phyloP scores from a whole-genome alignment of 176 grass and related monocot species.

The Calamus simplicifolius region DNA sequence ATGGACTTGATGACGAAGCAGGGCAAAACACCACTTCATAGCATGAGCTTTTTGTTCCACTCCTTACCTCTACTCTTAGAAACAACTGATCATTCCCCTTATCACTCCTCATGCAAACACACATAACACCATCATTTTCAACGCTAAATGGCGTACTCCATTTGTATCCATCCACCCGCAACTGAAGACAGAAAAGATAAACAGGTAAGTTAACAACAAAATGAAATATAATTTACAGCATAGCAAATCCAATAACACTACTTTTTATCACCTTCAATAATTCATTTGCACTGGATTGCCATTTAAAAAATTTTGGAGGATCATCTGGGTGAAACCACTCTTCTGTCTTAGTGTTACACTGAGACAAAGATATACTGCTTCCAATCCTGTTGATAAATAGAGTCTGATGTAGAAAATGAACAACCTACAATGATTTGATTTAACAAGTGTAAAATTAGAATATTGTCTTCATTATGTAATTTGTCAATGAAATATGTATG shows the following conservation, averaged over 20 bases:
- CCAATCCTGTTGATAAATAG: slow-evolving; percentile 86
- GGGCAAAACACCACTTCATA: slow-evolving; percentile 86
- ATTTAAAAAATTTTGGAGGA: slow-evolving; percentile 72
- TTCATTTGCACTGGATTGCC: slow-evolving; percentile 73
- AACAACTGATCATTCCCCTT: slow-evolving; percentile 55
- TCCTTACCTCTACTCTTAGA: slow-evolving; percentile 74
- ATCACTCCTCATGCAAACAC: slow-evolving; percentile 58
- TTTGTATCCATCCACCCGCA: slow-evolving; percentile 73
- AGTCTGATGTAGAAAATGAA: slow-evolving; percentile 66
- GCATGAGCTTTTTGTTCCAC: slow-evolving; percentile 79
- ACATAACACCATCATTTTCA: slow-evolving; percentile 79
- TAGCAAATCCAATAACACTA: slow-evolving; percentile 2
- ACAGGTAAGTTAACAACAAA: not conserved
- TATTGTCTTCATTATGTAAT: no score
- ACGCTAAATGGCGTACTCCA: slow-evolving; percentile 94
- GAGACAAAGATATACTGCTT: slow-evolving; percentile 54
- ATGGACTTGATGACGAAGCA: slow-evolving; percentile 66
- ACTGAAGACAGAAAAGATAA: slow-evolving; percentile 34
- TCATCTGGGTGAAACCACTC: slow-evolving; percentile 56
- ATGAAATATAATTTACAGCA: not conserved
- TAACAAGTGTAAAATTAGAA: no score
- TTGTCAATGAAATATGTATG: no score
- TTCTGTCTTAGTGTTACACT: slow-evolving; percentile 55
- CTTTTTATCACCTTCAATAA: slow-evolving; percentile 57
- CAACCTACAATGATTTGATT: slow-evolving; percentile 42